Evolutionary conservation across 257 asterid species (phyloP), one percentile per base, ranked within the genome.

Genomic region (Rauvolfia tetraphylla): DNA sequence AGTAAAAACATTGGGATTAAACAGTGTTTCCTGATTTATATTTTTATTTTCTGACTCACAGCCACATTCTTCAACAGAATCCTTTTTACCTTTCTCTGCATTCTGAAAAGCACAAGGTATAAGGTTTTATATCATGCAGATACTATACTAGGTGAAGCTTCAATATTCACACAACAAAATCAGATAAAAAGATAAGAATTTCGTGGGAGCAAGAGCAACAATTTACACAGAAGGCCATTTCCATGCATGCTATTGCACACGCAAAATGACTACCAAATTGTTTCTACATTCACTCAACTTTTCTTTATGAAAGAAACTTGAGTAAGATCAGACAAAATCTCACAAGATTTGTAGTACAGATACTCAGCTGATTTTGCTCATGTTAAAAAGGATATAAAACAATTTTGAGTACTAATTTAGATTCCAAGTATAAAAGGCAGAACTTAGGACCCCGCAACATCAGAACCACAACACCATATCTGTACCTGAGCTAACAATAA

Each of bases 1-100:
- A 17, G 97, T 92, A 79, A 88, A 90, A 79, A 90, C 97, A 69
- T 93, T 93, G 44, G 98, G 98, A 83, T 93, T 93, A 85, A 93
- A 93, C 62, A 88, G 77, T 42, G 90, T 88, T 74, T 88, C 96
- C 59, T 84, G 84, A 67, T 80, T 75, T 25, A 75, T 68, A 77
- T 81, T 89, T 84, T 79, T 81, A 69, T 62, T 75, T 39, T 70
- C 76, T 33, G 88, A 65, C 81, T 80, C 87, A 76, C 81, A 72
- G 73, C 76, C 81, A 82, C 83, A 66, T 59, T 81, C 85, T 74
- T 84, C 79, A 39, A 38, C 70, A 69, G 82, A 77, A 63, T 75
- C 84, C 65, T 78, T 79, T 74, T 76, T 90, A 74, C 72, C 81
- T 59, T 85, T 83, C 61, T 57, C 83, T 10, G 76, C 72, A 57